Evolutionary conservation across 768 basidiomycete species (phyloP).

Genomic region (Tricholoma terreum): DNA sequence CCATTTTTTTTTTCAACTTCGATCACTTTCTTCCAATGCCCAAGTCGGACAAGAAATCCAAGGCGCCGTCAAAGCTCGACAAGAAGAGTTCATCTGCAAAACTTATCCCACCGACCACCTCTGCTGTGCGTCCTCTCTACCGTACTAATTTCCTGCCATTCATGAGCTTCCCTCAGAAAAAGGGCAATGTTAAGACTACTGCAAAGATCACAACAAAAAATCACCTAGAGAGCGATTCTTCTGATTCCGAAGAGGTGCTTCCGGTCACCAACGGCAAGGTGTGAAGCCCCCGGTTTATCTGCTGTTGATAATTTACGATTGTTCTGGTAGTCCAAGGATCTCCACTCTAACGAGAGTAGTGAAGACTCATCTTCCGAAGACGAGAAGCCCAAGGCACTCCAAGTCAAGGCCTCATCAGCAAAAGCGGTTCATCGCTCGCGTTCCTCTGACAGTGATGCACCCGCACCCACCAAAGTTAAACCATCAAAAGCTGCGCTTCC

Average conservation of each 20-base stretch:
- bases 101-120: slow-evolving; percentile 39
- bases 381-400: slow-evolving; percentile 55
- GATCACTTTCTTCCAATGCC: slow-evolving; percentile 34
- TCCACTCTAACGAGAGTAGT: slow-evolving; percentile 44
- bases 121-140: slow-evolving; percentile 22
- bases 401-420: slow-evolving; percentile 37
- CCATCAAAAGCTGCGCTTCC: slow-evolving; percentile 17
- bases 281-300: slow-evolving; percentile 7
- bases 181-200: slow-evolving; percentile 19
- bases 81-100: slow-evolving; percentile 30
- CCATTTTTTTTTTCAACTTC: slow-evolving; percentile 17
- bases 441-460: slow-evolving; percentile 29
- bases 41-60: slow-evolving; percentile 47
- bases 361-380: slow-evolving; percentile 47
- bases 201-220: slow-evolving; percentile 24
- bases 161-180: slow-evolving; percentile 16
- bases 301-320: slow-evolving; percentile 1
- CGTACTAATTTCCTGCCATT: neutral
- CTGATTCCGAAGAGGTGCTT: slow-evolving; percentile 30
- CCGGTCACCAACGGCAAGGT: slow-evolving; percentile 32
- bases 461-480: slow-evolving; percentile 22
- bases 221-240: slow-evolving; percentile 29
- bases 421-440: slow-evolving; percentile 37
- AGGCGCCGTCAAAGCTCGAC: slow-evolving; percentile 31
- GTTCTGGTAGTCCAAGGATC: slow-evolving; percentile 24